A percentile compares a stretch with the other conserved stretches of the same genome.
Evolutionary conservation across 1,284 basidiomycete genomes (phyloP).

Genomic region (Caloboletus firmus): DNA sequence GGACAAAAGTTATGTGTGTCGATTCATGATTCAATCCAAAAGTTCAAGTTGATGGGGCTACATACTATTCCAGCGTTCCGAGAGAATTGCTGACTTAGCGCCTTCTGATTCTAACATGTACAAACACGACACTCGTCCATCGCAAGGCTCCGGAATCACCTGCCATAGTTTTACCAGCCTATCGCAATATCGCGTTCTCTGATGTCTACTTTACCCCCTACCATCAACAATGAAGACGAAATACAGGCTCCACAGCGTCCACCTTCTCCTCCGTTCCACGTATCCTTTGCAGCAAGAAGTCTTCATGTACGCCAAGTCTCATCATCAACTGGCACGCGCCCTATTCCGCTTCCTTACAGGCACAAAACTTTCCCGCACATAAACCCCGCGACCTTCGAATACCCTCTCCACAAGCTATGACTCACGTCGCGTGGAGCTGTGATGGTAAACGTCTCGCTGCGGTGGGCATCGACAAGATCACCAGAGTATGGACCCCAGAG

Average conservation of each 20-base stretch:
- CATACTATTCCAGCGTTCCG: background rate
- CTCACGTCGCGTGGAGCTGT: slow-evolving; percentile 77
- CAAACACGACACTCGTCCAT: slow-evolving; percentile 21
- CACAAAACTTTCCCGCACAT: slow-evolving; percentile 74
- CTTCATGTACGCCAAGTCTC: slow-evolving; percentile 59
- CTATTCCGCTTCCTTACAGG: slow-evolving; percentile 40
- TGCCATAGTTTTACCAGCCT: background rate
- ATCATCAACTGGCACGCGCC: slow-evolving; percentile 5
- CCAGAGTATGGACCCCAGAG: slow-evolving; percentile 73
- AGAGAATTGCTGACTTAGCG: slow-evolving; percentile 7
- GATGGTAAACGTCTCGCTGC: slow-evolving; percentile 76
- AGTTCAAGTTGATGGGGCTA: background rate
- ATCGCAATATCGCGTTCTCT: background rate
- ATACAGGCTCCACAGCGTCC: slow-evolving; percentile 61
- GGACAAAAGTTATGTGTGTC: background rate
- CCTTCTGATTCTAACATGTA: slow-evolving; percentile 23
- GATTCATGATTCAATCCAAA: background rate
- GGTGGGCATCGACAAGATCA: slow-evolving; percentile 74
- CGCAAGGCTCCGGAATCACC: no score
- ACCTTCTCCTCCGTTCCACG: slow-evolving; percentile 71
- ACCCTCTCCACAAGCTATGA: slow-evolving; percentile 61
- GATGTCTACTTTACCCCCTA: slow-evolving; percentile 27
- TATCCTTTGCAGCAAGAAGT: slow-evolving; percentile 64
- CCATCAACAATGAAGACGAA: slow-evolving; percentile 47
- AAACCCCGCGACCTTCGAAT: slow-evolving; percentile 74